Evolutionary conservation across 768 basidiomycete genomes (phyloP), one percentile per base, ranked within the genome.

Genomic region (Rubroboletus pulcherrimus): DNA sequence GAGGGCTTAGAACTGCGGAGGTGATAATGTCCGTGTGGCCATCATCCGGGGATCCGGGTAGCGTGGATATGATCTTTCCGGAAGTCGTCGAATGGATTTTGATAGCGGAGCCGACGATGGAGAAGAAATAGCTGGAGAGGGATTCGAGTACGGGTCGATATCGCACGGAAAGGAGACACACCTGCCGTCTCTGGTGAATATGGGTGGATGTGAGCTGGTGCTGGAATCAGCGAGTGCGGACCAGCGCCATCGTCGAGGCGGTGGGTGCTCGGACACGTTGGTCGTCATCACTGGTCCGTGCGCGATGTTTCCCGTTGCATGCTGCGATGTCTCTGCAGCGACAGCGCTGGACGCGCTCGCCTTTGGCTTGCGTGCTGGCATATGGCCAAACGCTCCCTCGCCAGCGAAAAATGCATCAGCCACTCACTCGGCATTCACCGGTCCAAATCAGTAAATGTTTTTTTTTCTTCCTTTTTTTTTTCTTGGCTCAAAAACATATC

Each of bases 121-220:
- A 83, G 72, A 98, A 93, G 78, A 93, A 95, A 74, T 96, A 91
- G 66, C 96, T 91, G 53, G 38, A 56, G 21, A 50, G 45, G 51
- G 34, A 7, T 57, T 69, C 51, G 45, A 54, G 26, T 43, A 52
- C 17, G 37, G 17, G 35, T 57, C 59, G 54, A 62, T 44, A 64
- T 51, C 46, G 54, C 34, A 53, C 15, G 33, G 19, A 38, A 55
- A 29, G 43, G 44, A 41, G 48, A 65, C 75, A 56, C 67, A 93
- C 94, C 85, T 86, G 73, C 91, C 91, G 72, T 98, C 93, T 70
- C 80, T 88, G 30, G 93, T 92, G 71, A 94, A 93, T 59, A 93
- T 74, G 37, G 91, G 87, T 6, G 90, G 81, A 38, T 80, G 78
- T 58, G 75, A 80, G 61, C 80, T 87, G 42, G 81, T 78, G 50